Percentiles rank a stretch among this genome's conserved stretches.
phyloP scores from a whole-genome alignment of 306 rosid genomes.

The Inga laurina region DNA sequence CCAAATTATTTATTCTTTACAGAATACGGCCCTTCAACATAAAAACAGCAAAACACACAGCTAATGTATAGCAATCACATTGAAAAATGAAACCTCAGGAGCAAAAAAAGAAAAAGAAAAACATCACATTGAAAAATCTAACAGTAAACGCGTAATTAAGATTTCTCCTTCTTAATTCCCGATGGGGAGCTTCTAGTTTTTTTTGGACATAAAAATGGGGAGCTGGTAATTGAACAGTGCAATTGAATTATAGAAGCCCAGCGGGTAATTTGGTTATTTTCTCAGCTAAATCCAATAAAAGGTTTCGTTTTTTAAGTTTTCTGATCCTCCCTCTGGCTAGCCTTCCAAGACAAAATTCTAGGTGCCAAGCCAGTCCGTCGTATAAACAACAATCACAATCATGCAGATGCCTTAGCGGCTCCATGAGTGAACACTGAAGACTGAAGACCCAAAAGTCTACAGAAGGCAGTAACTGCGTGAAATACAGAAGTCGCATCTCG shows the following conservation, averaged over 20 bases:
- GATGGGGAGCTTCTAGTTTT: too few species aligned
- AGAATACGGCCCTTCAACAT: too few species aligned
- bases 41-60: too few species aligned
- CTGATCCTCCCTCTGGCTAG: not conserved
- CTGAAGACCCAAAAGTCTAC: slow-evolving; percentile 24
- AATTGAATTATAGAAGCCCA: not conserved
- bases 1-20: too few species aligned
- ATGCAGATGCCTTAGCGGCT: slow-evolving; percentile 33
- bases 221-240: not conserved
- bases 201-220: too few species aligned
- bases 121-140: not conserved
- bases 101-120: too few species aligned
- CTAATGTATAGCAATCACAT: not conserved
- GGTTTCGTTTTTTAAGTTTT: not conserved
- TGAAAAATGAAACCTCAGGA: too few species aligned
- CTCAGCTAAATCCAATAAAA: not conserved
- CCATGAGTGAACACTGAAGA: not conserved
- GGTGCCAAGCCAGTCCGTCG: slow-evolving; percentile 17
- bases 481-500: not conserved
- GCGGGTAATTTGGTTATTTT: not conserved
- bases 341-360: slow-evolving; percentile 6
- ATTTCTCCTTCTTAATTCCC: not conserved
- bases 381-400: slow-evolving; percentile 32
- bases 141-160: not conserved
- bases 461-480: not conserved